Base-by-base conservation (phyloP, 495 filamentous ascomycete species). In the Amniculicola lignicola region DNA sequence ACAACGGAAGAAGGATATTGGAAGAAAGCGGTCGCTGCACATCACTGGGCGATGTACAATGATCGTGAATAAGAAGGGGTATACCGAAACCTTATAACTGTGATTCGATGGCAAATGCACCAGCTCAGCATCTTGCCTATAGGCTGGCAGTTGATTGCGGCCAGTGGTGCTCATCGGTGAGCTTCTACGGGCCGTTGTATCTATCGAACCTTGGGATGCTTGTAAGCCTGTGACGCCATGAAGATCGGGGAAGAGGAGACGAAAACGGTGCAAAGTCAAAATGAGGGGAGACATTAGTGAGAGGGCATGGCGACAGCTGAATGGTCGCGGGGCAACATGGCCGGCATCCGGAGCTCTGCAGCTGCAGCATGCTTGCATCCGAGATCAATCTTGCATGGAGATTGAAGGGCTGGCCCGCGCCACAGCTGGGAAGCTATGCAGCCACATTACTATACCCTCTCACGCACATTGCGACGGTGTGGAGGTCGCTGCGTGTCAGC, bases 311-410 rank as follows among this genome's bases (percentile, higher is more conserved):
- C 15, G 6, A 21, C 9, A 23, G 22, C 41, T 23, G 41, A 41
- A 38, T 9, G 7, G 9, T 9, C 6, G 37, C 10, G 6, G 16
- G 6, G 37, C 37, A 18, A 9, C 10, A 40, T n/a, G n/a, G 37
- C 37, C 37, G 37, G 37, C 10, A 40, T 40, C 9, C 37, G 16
- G 16, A 10, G 41, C 25, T 23, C 41, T 25, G 19, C 5, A 16
- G 41, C 14, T 36, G 48, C 28, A 28, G 16, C 37, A 28, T 21
- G 51, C 33, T 27, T 44, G 38, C 51, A 49, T 38, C 28, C 37
- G 51, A 51, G 51, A 56, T 57, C 2, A 51, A 57, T 58, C 44
- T 56, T 56, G 58, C 58, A 61, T 44, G 38, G 22, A 27, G 43
- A 28, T 41, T 38, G 24, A 41, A 44, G 37, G 22, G 24, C 51